A percentile compares a stretch with the other conserved stretches of the same genome.
Evolutionary conservation across 2,329 filamentous ascomycete genomes (phyloP).

Genomic region (Ceratocystis harringtonii): DNA sequence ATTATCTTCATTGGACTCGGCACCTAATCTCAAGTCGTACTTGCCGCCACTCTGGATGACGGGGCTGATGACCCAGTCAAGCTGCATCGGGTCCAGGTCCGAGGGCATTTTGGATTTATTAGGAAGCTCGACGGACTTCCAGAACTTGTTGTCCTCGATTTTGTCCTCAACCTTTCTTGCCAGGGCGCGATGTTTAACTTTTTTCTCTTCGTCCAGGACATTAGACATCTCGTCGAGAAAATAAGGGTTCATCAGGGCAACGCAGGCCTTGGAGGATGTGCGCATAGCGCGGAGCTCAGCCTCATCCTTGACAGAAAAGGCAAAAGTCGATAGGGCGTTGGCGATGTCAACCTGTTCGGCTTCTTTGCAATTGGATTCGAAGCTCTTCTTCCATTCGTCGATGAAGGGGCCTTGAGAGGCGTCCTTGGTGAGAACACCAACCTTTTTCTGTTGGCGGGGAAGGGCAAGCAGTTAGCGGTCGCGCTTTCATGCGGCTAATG

Average conservation of each 20-base stretch:
- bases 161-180: constrained; percentile 81
- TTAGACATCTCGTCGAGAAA: constrained; percentile 98
- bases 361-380: constrained; percentile 64
- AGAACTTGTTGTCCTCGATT: constrained; percentile 87
- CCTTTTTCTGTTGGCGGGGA: constrained; percentile 52
- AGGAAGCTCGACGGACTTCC: constrained; percentile 60
- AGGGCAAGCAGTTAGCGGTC: constrained; percentile 10
- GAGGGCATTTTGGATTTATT: constrained; percentile 62
- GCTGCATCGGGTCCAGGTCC: constrained; percentile 73
- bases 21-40: constrained; percentile 73
- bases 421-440: constrained; percentile 77
- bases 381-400: constrained; percentile 87
- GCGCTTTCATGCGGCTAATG: not conserved
- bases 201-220: constrained; percentile 90
- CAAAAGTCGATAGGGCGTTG: constrained; percentile 62
- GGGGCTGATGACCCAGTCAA: constrained; percentile 88
- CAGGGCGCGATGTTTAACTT: constrained; percentile 77
- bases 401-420: constrained; percentile 74
- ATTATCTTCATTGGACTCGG: constrained; percentile 63
- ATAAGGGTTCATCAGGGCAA: constrained; percentile 87
- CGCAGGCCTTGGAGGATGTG: constrained; percentile 84
- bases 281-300: constrained; percentile 86
- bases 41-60: constrained; percentile 90
- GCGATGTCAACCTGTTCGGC: constrained; percentile 79
- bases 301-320: constrained; percentile 88